Evolutionary conservation across 495 filamentous ascomycete genomes (phyloP).

Genomic region (Hypoxylon subgilvum): DNA sequence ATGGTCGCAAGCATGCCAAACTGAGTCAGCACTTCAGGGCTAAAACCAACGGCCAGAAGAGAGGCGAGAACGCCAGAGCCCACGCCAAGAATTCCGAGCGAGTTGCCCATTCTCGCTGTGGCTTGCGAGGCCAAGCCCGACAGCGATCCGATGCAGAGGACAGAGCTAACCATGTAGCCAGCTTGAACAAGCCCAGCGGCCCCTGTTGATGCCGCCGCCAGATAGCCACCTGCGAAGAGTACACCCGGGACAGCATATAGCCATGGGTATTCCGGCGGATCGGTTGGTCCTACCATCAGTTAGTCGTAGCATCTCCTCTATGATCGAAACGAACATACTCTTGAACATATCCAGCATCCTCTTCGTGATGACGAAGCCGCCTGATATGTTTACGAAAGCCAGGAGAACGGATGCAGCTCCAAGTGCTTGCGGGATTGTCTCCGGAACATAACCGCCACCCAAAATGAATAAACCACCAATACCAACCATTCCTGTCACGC

Average conservation of each 20-base stretch:
- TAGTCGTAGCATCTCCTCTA: constrained; percentile 6
- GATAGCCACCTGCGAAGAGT: constrained; percentile 76
- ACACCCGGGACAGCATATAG: constrained; percentile 75
- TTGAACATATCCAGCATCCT: constrained; percentile 94
- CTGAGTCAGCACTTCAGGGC: constrained; percentile 72
- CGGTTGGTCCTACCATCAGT: constrained; percentile 62
- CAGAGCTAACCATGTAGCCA: constrained; percentile 77
- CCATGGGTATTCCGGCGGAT: constrained; percentile 84
- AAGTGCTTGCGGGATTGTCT: constrained; percentile 74
- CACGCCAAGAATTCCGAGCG: constrained; percentile 81
- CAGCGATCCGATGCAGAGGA: constrained; percentile 77
- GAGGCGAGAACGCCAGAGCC: constrained; percentile 78
- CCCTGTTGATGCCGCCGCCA: constrained; percentile 75
- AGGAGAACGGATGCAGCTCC: constrained; percentile 79
- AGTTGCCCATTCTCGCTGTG: constrained; percentile 79
- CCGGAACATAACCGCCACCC: constrained; percentile 73
- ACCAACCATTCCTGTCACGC: constrained; percentile 67
- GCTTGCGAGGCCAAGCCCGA: constrained; percentile 75
- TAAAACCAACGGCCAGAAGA: constrained; percentile 76
- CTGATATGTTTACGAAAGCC: constrained; percentile 81
- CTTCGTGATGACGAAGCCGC: constrained; percentile 84
- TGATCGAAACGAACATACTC: constrained; percentile 45
- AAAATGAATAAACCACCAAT: constrained; percentile 83
- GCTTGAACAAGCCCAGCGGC: constrained; percentile 81
- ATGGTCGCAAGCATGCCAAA: constrained; percentile 72